Evolutionary conservation across 345 rosid species (phyloP).

Genomic region (Eucalyptus melliodora): DNA sequence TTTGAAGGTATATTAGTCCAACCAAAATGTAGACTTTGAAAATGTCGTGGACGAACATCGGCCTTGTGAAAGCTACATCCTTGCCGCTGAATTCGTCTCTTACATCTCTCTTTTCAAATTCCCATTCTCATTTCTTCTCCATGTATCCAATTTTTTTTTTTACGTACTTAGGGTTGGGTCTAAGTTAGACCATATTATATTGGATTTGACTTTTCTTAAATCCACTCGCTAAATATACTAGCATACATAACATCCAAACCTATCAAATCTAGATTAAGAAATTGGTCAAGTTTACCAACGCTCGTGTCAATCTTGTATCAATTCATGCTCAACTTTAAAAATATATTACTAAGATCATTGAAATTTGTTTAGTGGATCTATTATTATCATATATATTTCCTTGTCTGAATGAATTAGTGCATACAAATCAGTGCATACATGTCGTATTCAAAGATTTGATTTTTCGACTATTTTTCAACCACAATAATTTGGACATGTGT

Average conservation of each 20-base stretch:
- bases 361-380: background rate
- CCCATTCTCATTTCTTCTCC: too few relatives aligned
- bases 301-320: too few relatives aligned
- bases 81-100: too few relatives aligned
- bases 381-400: background rate
- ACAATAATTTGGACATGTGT: background rate
- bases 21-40: background rate
- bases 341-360: background rate
- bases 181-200: too few relatives aligned
- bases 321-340: too few relatives aligned
- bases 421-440: background rate
- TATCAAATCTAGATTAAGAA: too few relatives aligned
- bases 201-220: too few relatives aligned
- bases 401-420: fast-evolving
- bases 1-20: background rate
- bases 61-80: too few relatives aligned
- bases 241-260: background rate
- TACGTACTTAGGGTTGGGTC: too few relatives aligned
- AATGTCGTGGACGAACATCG: background rate
- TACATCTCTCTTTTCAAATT: too few relatives aligned
- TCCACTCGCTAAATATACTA: background rate
- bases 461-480: background rate
- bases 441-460: background rate
- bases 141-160: too few relatives aligned
- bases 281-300: too few relatives aligned